Conservation (phyloP, 2,329 filamentous ascomycete genomes). For the Fusarium albosuccineum region DNA sequence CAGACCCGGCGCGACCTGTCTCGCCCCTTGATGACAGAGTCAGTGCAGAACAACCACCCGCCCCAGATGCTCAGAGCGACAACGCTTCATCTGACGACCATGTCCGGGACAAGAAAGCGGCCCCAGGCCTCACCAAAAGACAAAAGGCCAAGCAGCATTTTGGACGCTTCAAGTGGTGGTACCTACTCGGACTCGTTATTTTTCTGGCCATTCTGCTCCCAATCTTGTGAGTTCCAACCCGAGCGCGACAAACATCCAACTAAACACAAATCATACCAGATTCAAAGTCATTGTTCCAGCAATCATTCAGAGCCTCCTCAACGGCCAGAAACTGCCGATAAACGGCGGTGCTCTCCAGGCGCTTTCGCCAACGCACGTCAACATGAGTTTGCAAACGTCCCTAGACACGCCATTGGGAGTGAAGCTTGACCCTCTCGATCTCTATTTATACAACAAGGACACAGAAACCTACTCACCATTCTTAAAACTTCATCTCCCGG, state of each 20-base stretch:
- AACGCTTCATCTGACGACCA: constrained; percentile 31
- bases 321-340: constrained; percentile 56
- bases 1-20: not conserved
- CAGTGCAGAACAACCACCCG: not conserved
- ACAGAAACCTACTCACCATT: constrained; percentile 41
- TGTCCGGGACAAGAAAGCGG: constrained; percentile 27
- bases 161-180: constrained; percentile 59
- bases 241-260: too few species aligned
- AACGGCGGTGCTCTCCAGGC: constrained; percentile 51
- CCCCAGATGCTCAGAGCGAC: constrained; percentile 21
- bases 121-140: constrained; percentile 40
- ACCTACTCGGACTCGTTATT: constrained; percentile 56
- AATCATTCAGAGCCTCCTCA: constrained; percentile 60
- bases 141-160: constrained; percentile 58
- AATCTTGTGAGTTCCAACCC: constrained; percentile 55
- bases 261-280: constrained; percentile 42
- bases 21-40: not conserved
- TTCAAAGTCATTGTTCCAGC: constrained; percentile 61
- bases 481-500: constrained; percentile 46
- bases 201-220: constrained; percentile 61
- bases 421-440: constrained; percentile 53
- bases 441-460: constrained; percentile 58
- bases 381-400: constrained; percentile 53
- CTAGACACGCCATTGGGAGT: constrained; percentile 55
- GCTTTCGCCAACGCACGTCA: constrained; percentile 50